Percentiles rank a stretch among this genome's conserved stretches.
Conservation (phyloP, 2,329 filamentous ascomycete species). For the Graphilbum fragrans region DNA sequence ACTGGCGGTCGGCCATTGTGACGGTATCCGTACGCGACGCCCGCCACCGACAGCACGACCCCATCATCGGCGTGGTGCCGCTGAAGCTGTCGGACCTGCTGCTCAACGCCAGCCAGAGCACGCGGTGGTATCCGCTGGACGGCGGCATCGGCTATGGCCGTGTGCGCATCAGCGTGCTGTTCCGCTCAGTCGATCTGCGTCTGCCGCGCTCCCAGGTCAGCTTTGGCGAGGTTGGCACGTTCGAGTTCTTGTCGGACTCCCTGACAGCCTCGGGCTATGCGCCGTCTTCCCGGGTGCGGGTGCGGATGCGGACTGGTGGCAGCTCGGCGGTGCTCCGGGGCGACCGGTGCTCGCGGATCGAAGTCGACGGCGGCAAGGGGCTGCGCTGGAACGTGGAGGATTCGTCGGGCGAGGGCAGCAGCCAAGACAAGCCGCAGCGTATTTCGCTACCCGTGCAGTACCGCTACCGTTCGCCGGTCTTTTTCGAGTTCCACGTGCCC, state of each 20-base stretch:
- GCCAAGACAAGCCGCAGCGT: constrained; percentile 22
- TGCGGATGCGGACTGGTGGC: constrained; percentile 74
- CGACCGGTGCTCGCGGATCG: constrained; percentile 42
- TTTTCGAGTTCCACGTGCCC: constrained; percentile 69
- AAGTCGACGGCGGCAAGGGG: constrained; percentile 36
- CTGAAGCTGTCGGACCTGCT: constrained; percentile 82
- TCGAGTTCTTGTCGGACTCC: constrained; percentile 66
- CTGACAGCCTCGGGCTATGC: constrained; percentile 54
- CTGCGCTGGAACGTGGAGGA: constrained; percentile 32
- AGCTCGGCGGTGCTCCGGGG: constrained; percentile 60
- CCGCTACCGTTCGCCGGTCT: constrained; percentile 78
- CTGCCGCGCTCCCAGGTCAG: constrained; percentile 78
- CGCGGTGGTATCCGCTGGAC: constrained; percentile 91
- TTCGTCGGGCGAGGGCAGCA: constrained; percentile 20
- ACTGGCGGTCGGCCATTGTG: constrained; percentile 81
- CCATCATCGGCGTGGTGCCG: constrained; percentile 84
- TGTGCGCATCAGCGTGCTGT: constrained; percentile 76
- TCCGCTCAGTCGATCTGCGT: constrained; percentile 77
- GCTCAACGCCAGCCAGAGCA: constrained; percentile 73
- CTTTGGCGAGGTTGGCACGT: constrained; percentile 84
- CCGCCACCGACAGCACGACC: constrained; percentile 84
- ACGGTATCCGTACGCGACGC: constrained; percentile 83
- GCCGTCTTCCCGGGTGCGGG: constrained; percentile 55
- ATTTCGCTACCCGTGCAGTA: constrained; percentile 78
- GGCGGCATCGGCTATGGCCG: constrained; percentile 89